Conservation (phyloP, 2,329 filamentous ascomycete genomes). For the Pyricularia sp. region DNA sequence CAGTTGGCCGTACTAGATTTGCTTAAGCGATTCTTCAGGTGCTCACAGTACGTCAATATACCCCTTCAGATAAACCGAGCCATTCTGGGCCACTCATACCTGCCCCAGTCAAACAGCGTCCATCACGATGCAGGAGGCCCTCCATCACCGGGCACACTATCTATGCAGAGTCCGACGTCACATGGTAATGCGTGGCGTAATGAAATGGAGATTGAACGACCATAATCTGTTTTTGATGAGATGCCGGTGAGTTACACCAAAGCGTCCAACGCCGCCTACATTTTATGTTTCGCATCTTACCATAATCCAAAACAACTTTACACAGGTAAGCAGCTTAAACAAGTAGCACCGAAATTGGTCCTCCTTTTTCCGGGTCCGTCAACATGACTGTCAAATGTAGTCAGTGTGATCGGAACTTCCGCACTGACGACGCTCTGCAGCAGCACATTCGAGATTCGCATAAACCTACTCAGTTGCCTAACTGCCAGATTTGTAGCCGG, state of each 20-base stretch:
- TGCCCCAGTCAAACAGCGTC: no score
- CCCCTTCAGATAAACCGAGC: no score
- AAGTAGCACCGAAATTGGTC: not conserved
- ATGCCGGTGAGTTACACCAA: no score
- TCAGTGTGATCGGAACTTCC: not conserved
- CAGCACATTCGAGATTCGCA: not conserved
- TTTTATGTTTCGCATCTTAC: not conserved
- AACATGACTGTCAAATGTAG: not conserved
- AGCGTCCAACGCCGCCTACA: not conserved
- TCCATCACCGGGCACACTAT: no score
- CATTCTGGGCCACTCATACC: no score
- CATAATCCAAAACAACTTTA: not conserved
- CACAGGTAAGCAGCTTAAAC: not conserved
- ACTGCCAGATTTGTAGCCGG: not conserved
- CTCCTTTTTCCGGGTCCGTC: not conserved
- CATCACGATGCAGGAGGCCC: no score
- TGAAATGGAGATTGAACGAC: not conserved
- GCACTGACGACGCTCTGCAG: not conserved
- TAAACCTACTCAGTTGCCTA: not conserved
- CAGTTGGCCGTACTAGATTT: no score
- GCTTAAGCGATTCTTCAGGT: no score
- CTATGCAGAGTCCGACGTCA: not conserved
- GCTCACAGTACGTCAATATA: no score
- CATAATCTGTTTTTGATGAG: not conserved
- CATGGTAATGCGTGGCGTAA: not conserved